Conservation (phyloP, 1,284 basidiomycete species). For the Ganoderma resinaceum region DNA sequence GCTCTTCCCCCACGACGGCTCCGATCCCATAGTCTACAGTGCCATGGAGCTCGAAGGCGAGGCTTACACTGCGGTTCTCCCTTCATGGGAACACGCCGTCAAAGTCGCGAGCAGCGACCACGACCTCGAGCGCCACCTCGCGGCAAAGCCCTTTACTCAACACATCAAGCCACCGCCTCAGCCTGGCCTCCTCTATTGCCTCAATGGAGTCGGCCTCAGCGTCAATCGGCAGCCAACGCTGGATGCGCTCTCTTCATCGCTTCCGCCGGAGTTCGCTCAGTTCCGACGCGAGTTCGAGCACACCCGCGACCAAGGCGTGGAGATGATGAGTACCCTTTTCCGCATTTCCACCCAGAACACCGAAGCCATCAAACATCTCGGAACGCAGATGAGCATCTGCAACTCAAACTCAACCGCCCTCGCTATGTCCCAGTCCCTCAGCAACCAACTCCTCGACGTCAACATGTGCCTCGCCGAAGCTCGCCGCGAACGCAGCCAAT, state of each 20-base stretch:
- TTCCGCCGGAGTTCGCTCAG: no score
- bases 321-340: not conserved
- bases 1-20: not conserved
- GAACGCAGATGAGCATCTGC: not conserved
- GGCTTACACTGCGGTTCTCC: not conserved
- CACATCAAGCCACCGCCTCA: not conserved
- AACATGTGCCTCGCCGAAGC: not conserved
- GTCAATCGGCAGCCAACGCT: no score
- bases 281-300: not conserved
- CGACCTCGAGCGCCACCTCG: not conserved
- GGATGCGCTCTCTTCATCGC: not conserved
- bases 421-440: not conserved
- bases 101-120: not conserved
- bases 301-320: not conserved
- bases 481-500: not conserved
- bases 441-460: not conserved
- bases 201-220: not conserved
- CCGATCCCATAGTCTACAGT: not conserved
- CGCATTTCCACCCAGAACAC: not conserved
- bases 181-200: not conserved
- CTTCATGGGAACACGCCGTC: not conserved
- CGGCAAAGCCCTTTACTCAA: not conserved
- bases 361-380: not conserved
- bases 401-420: not conserved
- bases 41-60: not conserved